These are phyloP conservation scores for Pythium dissotocum DNA, from an alignment of 352 stramenopile species.

Conservation along the genomic window DNA sequence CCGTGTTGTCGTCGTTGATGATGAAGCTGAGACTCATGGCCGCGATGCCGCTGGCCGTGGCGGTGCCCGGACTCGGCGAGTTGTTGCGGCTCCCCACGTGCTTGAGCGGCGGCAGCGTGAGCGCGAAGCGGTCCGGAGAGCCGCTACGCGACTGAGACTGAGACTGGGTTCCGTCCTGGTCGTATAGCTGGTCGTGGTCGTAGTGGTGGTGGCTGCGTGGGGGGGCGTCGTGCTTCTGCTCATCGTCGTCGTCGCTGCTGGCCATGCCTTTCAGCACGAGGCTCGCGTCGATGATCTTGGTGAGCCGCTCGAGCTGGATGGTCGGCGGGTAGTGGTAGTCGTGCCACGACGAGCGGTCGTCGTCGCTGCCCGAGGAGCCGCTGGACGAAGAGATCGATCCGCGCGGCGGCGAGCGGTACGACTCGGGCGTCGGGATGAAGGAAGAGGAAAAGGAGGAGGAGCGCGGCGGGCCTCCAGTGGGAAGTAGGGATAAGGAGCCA, in stretches of 20 bases:
- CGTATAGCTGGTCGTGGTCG: constrained; percentile 17
- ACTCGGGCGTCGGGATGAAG: constrained; percentile 24
- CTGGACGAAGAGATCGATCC: constrained; percentile 3
- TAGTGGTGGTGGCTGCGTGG: constrained; percentile 11
- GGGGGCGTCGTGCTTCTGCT: constrained; percentile 33
- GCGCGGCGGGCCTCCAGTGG: constrained; percentile 35
- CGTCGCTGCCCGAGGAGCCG: constrained; percentile 8
- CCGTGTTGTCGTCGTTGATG: constrained; percentile 55
- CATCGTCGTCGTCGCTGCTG: constrained; percentile 35
- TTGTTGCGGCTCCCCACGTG: constrained; percentile 17
- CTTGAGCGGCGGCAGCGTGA: constrained; percentile 22
- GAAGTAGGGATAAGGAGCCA: constrained; percentile 36
- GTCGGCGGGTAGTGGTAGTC: constrained; percentile 29
- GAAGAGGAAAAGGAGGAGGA: constrained; percentile 41
- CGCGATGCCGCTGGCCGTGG: constrained; percentile 53
- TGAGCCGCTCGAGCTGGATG: constrained; percentile 40
- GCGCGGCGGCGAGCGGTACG: constrained; percentile 37
- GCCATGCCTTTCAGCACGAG: constrained; percentile 45
- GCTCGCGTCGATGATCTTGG: constrained; percentile 44
- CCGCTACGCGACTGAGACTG: constrained; percentile 17
- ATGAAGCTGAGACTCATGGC: constrained; percentile 87
- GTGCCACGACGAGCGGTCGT: constrained; percentile 17
- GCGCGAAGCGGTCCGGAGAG: constrained; percentile 15
- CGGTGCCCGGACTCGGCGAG: constrained; percentile 24
- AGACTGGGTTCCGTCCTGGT: no score